A percentile compares a stretch with the other conserved stretches of the same genome.
Conservation (phyloP, 306 rosid genomes). For the Vigna unguiculata region DNA sequence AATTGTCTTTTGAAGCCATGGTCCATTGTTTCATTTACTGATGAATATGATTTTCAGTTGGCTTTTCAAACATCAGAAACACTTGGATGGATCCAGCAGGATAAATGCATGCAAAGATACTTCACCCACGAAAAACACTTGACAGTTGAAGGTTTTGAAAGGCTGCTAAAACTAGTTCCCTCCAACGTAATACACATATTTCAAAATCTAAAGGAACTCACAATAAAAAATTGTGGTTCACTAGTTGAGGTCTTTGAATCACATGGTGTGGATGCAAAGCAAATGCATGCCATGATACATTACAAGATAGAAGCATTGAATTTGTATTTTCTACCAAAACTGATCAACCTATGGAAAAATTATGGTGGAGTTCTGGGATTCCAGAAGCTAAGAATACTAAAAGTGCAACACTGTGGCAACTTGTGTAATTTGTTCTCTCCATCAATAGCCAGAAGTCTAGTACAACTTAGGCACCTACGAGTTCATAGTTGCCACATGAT, state of each 20-base stretch:
- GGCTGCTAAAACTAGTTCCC: not conserved
- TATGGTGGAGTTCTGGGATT: not conserved
- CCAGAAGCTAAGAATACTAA: not conserved
- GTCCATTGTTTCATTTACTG: not conserved
- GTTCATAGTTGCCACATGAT: not conserved
- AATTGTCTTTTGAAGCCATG: not conserved
- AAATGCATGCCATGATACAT: not conserved
- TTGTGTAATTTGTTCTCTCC: slow-evolving; percentile 10
- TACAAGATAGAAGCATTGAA: not conserved
- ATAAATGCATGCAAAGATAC: not conserved
- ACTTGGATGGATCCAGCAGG: not conserved
- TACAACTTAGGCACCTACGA: not conserved
- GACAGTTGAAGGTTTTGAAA: not conserved
- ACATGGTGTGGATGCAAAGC: not conserved
- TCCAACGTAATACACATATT: not conserved
- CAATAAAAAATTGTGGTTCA: slow-evolving; percentile 1
- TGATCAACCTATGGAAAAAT: not conserved
- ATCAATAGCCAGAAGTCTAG: not conserved
- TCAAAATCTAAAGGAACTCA: slow-evolving; percentile 6
- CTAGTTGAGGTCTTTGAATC: slow-evolving; percentile 1
- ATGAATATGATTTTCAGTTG: not conserved
- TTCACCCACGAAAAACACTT: not conserved
- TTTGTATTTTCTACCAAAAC: slow-evolving; percentile 2
- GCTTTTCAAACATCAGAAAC: not conserved
- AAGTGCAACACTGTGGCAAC: not conserved